Evolutionary conservation across 2,329 filamentous ascomycete genomes (phyloP), one percentile per base, ranked within the genome.

Genomic region (Grosmannia huntii): DNA sequence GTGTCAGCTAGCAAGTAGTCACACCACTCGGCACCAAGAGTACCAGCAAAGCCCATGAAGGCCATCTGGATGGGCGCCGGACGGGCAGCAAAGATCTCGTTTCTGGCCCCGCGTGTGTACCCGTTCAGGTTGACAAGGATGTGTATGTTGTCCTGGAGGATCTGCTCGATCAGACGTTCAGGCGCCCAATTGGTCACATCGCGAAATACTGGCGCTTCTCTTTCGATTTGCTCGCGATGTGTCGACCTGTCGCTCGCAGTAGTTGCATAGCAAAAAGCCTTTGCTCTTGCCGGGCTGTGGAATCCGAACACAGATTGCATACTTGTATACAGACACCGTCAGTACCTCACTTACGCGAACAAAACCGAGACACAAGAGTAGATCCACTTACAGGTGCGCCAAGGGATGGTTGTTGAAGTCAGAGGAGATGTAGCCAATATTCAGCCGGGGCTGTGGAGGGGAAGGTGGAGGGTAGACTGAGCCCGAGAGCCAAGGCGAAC

Each of bases 301-400:
- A 97, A 78, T 0, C 94, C 94, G 71, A 99, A 99, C 6, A 97
- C 91, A 1, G 94, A 97, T 73, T 99, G 94, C 94, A 99, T 99
- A 58, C 80, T 83, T n/a, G 36, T 7, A 16, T n/a, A n/a, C 6
- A 5, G 2, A n/a, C 16, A 4, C 41, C 7, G 19, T 44, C 19
- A 44, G 41, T 44, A 44, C 19, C 16, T 44, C 16, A n/a, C 41
- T 1, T 9, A 44, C 3, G 16, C 14, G 9, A 6, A 28, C 38
- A 3, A 44, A 33, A 19, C 48, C 2, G 21, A 44, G 49, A 51
- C 27, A n/a, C n/a, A 33, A 50, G n/a, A 31, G 11, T 3, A n/a
- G 19, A 19, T 21, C 16, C 16, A 66, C 79, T 73, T 74, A 83
- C 78, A 99, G 71, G 73, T 99, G 94, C 27, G 94, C 94, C 38